Conservation (phyloP, 2,329 filamentous ascomycete species). For the Arthroderma uncinatum region DNA sequence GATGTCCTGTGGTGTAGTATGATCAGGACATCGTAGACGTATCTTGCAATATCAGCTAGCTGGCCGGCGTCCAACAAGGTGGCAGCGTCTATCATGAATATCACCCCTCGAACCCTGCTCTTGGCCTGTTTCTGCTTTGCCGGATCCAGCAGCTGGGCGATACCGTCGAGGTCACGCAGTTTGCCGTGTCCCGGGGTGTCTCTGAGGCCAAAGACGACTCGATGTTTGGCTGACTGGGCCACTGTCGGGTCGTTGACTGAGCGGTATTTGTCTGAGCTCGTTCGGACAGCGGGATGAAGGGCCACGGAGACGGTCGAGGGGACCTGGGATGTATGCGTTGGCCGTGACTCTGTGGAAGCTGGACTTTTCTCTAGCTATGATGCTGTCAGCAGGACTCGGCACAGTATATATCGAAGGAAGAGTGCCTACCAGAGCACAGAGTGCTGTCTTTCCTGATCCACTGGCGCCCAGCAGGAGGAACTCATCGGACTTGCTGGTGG, state of each 20-base stretch:
- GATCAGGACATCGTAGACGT: slow-evolving; percentile 82
- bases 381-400: not conserved
- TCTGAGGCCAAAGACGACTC: slow-evolving; percentile 29
- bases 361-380: slow-evolving; percentile 33
- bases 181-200: slow-evolving; percentile 97
- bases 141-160: slow-evolving; percentile 29
- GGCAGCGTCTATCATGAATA: slow-evolving; percentile 84
- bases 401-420: not conserved
- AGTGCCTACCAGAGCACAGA: slow-evolving; percentile 59
- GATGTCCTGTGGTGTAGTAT: slow-evolving; percentile 58
- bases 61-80: slow-evolving; percentile 39
- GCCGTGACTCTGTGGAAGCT: slow-evolving; percentile 29
- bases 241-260: slow-evolving; percentile 57
- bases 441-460: slow-evolving; percentile 74
- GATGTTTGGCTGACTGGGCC: slow-evolving; percentile 35
- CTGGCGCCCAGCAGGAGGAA: slow-evolving; percentile 72
- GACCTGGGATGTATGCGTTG: slow-evolving; percentile 53
- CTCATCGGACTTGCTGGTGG: slow-evolving; percentile 55
- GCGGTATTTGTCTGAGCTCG: slow-evolving; percentile 52
- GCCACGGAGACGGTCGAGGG: slow-evolving; percentile 46
- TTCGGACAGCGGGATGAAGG: slow-evolving; percentile 42
- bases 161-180: slow-evolving; percentile 53
- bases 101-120: slow-evolving; percentile 46
- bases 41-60: slow-evolving; percentile 64
- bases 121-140: slow-evolving; percentile 28